A percentile compares a stretch with the other conserved stretches of the same genome.
phyloP scores from a whole-genome alignment of 2,329 filamentous ascomycete species.

The Diplodia corticola region DNA sequence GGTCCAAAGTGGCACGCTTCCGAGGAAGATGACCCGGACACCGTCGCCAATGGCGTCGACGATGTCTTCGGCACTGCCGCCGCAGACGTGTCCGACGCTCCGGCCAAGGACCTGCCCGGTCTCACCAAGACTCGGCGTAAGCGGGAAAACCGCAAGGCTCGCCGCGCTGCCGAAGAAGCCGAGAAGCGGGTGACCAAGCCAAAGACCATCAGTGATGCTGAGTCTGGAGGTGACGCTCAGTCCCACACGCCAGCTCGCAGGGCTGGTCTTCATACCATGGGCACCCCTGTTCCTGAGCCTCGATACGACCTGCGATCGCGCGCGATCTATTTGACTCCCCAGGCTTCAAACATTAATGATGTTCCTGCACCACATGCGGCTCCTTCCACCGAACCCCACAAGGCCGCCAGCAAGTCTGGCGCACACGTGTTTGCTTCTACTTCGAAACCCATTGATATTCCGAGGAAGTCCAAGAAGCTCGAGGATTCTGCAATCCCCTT shows the following conservation, averaged over 20 bases:
- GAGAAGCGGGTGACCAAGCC: conserved; percentile 22
- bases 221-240: conserved; percentile 36
- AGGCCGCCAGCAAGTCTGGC: not conserved
- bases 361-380: not conserved
- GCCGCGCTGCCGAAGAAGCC: conserved; percentile 29
- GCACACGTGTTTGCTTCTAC: not conserved
- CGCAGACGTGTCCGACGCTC: conserved; percentile 5
- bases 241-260: conserved; percentile 37
- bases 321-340: not conserved
- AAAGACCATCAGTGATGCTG: conserved; percentile 33
- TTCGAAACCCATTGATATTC: conserved; percentile 9
- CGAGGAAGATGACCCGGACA: not conserved
- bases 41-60: conserved; percentile 14
- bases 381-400: conserved; percentile 17
- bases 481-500: conserved; percentile 13
- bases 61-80: conserved; percentile 18
- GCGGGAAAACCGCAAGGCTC: conserved; percentile 30
- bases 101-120: conserved; percentile 14
- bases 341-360: conserved; percentile 4
- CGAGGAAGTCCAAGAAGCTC: conserved; percentile 1
- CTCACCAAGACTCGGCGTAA: conserved; percentile 41
- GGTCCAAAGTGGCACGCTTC: conserved; percentile 30
- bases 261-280: conserved; percentile 35
- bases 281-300: not conserved
- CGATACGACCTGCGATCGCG: conserved; percentile 13